A percentile compares a stretch with the other conserved stretches of the same genome.
phyloP scores from a whole-genome alignment of 1,284 basidiomycete genomes.

The Trichosporon sp. region DNA sequence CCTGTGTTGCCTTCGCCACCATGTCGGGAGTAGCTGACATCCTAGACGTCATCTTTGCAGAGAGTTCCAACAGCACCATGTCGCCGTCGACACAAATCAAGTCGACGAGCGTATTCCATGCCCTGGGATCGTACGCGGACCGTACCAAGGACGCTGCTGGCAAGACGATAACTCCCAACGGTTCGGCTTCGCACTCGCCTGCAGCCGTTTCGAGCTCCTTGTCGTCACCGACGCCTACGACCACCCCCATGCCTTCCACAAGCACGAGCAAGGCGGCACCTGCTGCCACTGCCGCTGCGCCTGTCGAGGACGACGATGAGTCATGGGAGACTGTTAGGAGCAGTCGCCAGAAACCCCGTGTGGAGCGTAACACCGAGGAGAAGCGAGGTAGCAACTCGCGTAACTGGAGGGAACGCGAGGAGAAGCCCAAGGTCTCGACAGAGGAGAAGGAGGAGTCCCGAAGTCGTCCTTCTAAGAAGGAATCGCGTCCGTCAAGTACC shows the following conservation, averaged over 20 bases:
- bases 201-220: conserved; percentile 21
- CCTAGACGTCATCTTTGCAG: background rate
- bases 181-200: conserved; percentile 19
- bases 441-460: conserved; percentile 26
- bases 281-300: conserved; percentile 15
- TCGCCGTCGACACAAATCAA: conserved; percentile 29
- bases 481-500: conserved; percentile 16
- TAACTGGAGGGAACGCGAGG: conserved; percentile 34
- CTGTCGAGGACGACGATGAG: conserved; percentile 24
- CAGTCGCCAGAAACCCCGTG: conserved; percentile 27
- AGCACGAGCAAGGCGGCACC: conserved; percentile 8
- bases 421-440: conserved; percentile 24
- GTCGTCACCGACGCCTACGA: conserved; percentile 21
- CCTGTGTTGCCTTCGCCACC: conserved; percentile 1
- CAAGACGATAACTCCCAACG: conserved; percentile 16
- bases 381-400: conserved; percentile 45
- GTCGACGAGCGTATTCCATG: conserved; percentile 49
- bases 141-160: conserved; percentile 41
- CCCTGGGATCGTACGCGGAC: conserved; percentile 54
- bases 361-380: conserved; percentile 33
- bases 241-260: conserved; percentile 19
- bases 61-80: conserved; percentile 20
- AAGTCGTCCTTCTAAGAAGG: conserved; percentile 27
- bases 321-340: conserved; percentile 31
- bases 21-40: background rate